Percentiles rank a stretch among this genome's conserved stretches.
Conservation (phyloP, 2,329 filamentous ascomycete genomes). For the Zalaria sp. region DNA sequence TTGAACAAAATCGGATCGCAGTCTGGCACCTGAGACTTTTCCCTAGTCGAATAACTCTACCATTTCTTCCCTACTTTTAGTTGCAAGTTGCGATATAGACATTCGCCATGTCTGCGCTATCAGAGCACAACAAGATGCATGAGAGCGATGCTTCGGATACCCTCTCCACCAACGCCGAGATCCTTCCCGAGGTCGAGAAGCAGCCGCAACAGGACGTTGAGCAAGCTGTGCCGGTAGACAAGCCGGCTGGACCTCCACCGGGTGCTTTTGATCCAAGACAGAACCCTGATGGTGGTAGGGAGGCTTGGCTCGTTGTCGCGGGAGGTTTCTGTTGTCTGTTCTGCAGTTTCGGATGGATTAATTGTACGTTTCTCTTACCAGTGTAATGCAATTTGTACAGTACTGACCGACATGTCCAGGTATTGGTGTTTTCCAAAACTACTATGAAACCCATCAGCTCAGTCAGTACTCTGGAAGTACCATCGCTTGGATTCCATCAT, state of each 20-base stretch:
- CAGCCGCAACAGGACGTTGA: no score
- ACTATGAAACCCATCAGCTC: constrained; percentile 30
- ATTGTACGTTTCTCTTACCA: constrained; percentile 12
- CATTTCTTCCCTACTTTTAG: no score
- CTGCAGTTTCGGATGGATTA: constrained; percentile 28
- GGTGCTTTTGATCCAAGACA: constrained; percentile 10
- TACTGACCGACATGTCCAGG: constrained; percentile 3
- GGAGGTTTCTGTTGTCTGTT: constrained; percentile 24
- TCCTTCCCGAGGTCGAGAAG: neutral
- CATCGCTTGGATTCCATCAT: constrained; percentile 32
- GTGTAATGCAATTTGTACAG: no score
- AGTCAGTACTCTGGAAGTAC: constrained; percentile 21
- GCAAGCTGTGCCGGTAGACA: no score
- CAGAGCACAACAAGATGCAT: no score
- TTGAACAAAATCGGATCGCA: no score
- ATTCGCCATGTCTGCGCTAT: no score
- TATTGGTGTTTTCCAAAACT: constrained; percentile 31
- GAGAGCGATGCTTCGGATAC: neutral
- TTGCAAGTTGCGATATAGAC: no score
- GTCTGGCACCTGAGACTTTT: no score
- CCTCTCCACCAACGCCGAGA: constrained; percentile 3
- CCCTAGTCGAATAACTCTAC: no score
- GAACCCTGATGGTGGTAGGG: constrained; percentile 27
- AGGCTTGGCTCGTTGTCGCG: constrained; percentile 25
- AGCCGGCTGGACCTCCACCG: constrained; percentile 5